phyloP scores from a whole-genome alignment of 2,329 filamentous ascomycete genomes.

The Metarhizium album region DNA sequence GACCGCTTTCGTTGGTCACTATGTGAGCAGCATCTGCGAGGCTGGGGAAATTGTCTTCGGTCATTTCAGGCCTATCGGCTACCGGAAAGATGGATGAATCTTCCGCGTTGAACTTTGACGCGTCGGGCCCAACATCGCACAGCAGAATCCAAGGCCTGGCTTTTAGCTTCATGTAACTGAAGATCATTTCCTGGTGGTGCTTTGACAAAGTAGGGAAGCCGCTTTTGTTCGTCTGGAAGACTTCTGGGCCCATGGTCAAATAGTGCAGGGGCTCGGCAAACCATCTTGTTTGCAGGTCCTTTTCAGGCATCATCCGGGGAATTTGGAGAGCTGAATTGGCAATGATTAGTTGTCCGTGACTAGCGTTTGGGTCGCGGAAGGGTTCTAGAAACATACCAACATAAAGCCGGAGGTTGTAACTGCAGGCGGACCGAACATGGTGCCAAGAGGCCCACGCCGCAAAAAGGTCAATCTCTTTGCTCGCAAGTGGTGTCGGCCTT shows the following conservation, averaged over 20 bases:
- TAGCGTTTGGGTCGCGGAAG: neutral
- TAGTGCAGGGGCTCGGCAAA: constrained; percentile 58
- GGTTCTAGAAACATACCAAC: constrained; percentile 56
- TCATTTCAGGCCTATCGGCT: constrained; percentile 22
- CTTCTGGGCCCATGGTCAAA: constrained; percentile 40
- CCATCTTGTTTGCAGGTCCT: constrained; percentile 54
- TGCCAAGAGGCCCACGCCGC: constrained; percentile 93
- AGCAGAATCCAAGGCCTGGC: constrained; percentile 52
- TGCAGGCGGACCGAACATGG: constrained; percentile 71
- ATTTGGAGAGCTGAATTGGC: constrained; percentile 39
- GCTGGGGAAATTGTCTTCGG: constrained; percentile 53
- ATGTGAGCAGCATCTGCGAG: constrained; percentile 45
- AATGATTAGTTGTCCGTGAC: neutral
- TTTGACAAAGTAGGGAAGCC: constrained; percentile 52
- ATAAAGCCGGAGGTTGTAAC: constrained; percentile 69
- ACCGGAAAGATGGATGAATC: constrained; percentile 12
- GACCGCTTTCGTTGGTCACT: constrained; percentile 19
- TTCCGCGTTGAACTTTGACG: constrained; percentile 19
- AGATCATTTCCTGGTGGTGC: constrained; percentile 50
- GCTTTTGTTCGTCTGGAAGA: constrained; percentile 49
- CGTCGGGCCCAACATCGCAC: constrained; percentile 46
- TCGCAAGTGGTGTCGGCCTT: constrained; percentile 16
- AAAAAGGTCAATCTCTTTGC: constrained; percentile 55
- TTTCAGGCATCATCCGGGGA: constrained; percentile 47
- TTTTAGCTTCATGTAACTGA: constrained; percentile 54